These are phyloP conservation scores for Kuraishia piskuri DNA, from an alignment of 805 yeast species.

Conservation along the genomic window DNA sequence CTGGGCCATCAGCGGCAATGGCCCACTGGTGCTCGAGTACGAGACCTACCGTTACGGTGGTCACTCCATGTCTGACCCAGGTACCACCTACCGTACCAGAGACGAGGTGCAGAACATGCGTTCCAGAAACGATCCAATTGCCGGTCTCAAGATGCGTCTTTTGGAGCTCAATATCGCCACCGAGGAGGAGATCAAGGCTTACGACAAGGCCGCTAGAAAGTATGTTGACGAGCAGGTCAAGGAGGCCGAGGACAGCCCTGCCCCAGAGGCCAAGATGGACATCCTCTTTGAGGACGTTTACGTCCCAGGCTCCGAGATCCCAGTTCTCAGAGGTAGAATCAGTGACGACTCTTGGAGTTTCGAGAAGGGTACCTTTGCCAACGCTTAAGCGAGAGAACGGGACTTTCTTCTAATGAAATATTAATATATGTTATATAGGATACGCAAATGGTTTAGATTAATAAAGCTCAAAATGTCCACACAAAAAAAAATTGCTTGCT, in stretches of 20 bases:
- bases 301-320: conserved; percentile 88
- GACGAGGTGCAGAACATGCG: conserved; percentile 99
- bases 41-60: conserved; percentile 99
- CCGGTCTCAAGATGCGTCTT: conserved; percentile 85
- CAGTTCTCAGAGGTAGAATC: conserved; percentile 92
- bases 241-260: conserved; percentile 87
- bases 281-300: conserved; percentile 95
- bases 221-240: conserved; percentile 92
- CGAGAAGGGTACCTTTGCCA: conserved; percentile 29
- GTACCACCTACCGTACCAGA: conserved; percentile 99
- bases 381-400: conserved; percentile 16
- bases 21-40: conserved; percentile 92
- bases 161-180: conserved; percentile 79
- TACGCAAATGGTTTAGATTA: neutral
- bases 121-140: conserved; percentile 95
- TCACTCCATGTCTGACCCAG: conserved; percentile 99
- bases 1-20: conserved; percentile 89
- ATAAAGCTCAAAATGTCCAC: neutral
- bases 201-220: conserved; percentile 94
- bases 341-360: conserved; percentile 85
- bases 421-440: neutral
- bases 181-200: conserved; percentile 89
- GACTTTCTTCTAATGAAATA: neutral
- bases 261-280: conserved; percentile 93
- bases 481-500: too few species aligned